Percentiles rank a stretch among this genome's conserved stretches.
These are phyloP conservation scores for Salpingoeca rosetta DNA, from an alignment of 78 protist genomes.

Conservation along the genomic window DNA sequence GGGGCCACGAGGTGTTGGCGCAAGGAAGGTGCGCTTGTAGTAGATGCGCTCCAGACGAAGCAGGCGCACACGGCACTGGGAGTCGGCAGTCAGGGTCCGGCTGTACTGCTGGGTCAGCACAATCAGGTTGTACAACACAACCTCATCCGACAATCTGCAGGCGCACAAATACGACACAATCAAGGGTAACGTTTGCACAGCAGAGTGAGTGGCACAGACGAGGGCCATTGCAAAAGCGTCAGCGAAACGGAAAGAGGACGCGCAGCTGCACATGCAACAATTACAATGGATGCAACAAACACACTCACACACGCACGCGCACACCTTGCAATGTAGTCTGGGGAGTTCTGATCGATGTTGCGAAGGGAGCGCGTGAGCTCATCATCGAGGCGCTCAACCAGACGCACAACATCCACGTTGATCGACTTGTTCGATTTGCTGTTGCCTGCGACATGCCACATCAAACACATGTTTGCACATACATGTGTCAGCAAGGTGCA, in stretches of 20 bases:
- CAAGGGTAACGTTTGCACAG: no score
- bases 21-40: neutral
- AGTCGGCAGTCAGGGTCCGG: neutral
- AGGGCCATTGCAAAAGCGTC: neutral
- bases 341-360: conserved; percentile 58
- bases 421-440: neutral
- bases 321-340: conserved; percentile 63
- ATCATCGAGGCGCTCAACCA: conserved; percentile 70
- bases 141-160: conserved; percentile 18
- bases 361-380: conserved; percentile 65
- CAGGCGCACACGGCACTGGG: neutral
- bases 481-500: conserved; percentile 1
- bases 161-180: no score
- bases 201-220: no score
- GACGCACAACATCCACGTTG: conserved; percentile 31
- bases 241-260: neutral
- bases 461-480: neutral
- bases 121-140: neutral
- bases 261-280: conserved; percentile 56
- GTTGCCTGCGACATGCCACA: neutral
- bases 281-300: no score
- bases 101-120: conserved; percentile 31
- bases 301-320: no score
- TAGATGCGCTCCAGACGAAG: conserved; percentile 19
- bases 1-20: neutral